Evolutionary conservation across 768 basidiomycete species (phyloP).

Genomic region (Vishniacozyma victoriae): DNA sequence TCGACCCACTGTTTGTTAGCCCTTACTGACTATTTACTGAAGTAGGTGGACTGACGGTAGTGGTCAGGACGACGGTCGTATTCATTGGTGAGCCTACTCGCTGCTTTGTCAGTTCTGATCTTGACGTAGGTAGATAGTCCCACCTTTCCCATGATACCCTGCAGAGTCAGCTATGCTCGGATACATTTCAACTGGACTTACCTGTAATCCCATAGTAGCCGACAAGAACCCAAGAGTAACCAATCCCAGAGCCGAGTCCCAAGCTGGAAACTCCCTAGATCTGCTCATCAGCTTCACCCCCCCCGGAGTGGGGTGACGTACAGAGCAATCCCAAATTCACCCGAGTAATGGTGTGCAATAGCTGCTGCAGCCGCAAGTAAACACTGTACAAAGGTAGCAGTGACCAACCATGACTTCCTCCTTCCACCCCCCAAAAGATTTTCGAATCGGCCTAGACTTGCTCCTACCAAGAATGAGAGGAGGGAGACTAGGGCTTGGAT

Average conservation of each 20-base stretch:
- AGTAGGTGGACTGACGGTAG: constrained; percentile 23
- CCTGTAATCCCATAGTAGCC: constrained; percentile 69
- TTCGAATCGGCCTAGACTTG: constrained; percentile 66
- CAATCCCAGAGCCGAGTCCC: constrained; percentile 64
- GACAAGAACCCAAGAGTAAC: constrained; percentile 73
- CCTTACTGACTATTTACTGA: neutral
- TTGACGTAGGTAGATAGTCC: constrained; percentile 7
- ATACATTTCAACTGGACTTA: constrained; percentile 2
- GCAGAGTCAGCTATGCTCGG: neutral
- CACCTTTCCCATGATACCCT: constrained; percentile 78
- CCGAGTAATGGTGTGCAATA: constrained; percentile 65
- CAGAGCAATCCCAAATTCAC: constrained; percentile 47
- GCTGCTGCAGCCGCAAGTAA: constrained; percentile 70
- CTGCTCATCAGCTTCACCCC: neutral
- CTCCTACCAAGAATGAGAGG: constrained; percentile 66
- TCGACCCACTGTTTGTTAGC: constrained; percentile 72
- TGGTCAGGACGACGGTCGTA: constrained; percentile 53
- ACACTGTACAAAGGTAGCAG: constrained; percentile 67
- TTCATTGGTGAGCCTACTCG: constrained; percentile 34
- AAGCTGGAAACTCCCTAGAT: constrained; percentile 39
- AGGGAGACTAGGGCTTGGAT: constrained; percentile 78
- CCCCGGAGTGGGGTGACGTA: constrained; percentile 12
- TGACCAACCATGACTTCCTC: constrained; percentile 67
- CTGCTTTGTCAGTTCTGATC: constrained; percentile 11
- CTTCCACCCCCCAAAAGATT: constrained; percentile 74